A percentile compares a stretch with the other conserved stretches of the same genome.
These are phyloP conservation scores for Backusella parvicylindrica DNA, from an alignment of 192 early-diverging fungal species.

Conservation along the genomic window DNA sequence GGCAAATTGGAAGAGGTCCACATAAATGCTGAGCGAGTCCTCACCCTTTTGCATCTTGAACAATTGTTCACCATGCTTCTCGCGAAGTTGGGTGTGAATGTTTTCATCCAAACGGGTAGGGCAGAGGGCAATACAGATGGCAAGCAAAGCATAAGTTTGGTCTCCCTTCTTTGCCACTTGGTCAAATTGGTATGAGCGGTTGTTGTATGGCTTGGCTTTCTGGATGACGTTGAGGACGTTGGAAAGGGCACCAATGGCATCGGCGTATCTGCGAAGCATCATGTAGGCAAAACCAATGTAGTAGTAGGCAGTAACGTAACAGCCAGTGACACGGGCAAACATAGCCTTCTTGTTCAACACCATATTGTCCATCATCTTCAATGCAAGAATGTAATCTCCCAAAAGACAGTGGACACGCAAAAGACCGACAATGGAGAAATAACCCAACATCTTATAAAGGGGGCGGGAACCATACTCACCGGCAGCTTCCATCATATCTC, in stretches of 20 bases:
- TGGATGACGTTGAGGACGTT: constrained; percentile 88
- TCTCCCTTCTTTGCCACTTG: constrained; percentile 89
- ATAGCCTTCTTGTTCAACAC: constrained; percentile 91
- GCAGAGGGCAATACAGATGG: constrained; percentile 86
- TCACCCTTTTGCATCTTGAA: constrained; percentile 86
- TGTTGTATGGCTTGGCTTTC: constrained; percentile 93
- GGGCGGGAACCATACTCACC: constrained; percentile 86
- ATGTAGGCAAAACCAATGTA: constrained; percentile 97
- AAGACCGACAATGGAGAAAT: constrained; percentile 92
- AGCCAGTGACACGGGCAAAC: constrained; percentile 93
- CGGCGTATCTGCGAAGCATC: constrained; percentile 97
- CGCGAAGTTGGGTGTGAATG: constrained; percentile 82
- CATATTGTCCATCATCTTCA: constrained; percentile 96
- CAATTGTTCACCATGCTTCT: constrained; percentile 92
- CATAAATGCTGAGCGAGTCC: constrained; percentile 75
- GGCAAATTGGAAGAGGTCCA: constrained; percentile 87
- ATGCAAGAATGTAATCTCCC: constrained; percentile 92
- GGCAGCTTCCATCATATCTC: constrained; percentile 83
- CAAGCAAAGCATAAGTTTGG: constrained; percentile 93
- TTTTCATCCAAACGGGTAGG: constrained; percentile 94
- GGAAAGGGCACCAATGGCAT: constrained; percentile 90
- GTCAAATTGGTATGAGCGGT: constrained; percentile 87
- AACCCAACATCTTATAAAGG: constrained; percentile 96
- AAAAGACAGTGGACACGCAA: constrained; percentile 93
- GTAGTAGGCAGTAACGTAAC: constrained; percentile 97